phyloP scores from a whole-genome alignment of 768 basidiomycete genomes.

The Filobasidium wieringae region DNA sequence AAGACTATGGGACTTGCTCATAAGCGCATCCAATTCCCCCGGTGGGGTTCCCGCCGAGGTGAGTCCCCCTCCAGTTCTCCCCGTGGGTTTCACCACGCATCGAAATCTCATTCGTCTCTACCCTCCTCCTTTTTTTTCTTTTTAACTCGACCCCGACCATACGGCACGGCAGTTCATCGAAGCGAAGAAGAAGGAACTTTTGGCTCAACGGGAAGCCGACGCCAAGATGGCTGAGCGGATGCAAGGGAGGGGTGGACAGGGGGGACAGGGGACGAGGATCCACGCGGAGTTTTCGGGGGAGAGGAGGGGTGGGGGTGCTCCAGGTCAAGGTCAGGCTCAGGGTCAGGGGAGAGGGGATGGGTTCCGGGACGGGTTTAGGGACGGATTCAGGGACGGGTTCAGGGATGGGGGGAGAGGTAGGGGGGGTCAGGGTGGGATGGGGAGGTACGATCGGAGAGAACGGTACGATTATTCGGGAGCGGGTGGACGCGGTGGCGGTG shows the following conservation, averaged over 20 bases:
- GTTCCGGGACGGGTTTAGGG: conserved; percentile 3
- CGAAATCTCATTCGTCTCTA: no score
- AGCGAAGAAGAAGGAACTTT: conserved; percentile 36
- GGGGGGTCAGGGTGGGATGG: conserved; percentile 1
- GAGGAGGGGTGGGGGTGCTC: background rate
- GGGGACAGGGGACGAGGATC: conserved; percentile 6
- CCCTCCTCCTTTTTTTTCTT: no score
- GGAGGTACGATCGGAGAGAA: background rate
- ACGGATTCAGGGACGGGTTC: conserved; percentile 1
- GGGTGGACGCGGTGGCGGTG: background rate
- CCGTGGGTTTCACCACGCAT: no score
- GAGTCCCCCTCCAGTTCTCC: background rate
- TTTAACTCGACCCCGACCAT: no score
- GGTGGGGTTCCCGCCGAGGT: conserved; percentile 74
- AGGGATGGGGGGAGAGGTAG: conserved; percentile 3
- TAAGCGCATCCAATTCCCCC: conserved; percentile 79
- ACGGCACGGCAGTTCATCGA: conserved; percentile 28
- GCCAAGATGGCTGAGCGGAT: conserved; percentile 14
- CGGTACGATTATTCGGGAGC: background rate
- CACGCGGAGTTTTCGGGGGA: background rate
- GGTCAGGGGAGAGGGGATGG: background rate
- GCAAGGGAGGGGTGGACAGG: conserved; percentile 4
- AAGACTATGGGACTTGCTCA: conserved; percentile 75
- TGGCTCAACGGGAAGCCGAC: conserved; percentile 23
- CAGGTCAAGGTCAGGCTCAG: background rate